Evolutionary conservation across 2,329 filamentous ascomycete genomes (phyloP), one percentile per base, ranked within the genome.

Genomic region (Botrytis fabae): DNA sequence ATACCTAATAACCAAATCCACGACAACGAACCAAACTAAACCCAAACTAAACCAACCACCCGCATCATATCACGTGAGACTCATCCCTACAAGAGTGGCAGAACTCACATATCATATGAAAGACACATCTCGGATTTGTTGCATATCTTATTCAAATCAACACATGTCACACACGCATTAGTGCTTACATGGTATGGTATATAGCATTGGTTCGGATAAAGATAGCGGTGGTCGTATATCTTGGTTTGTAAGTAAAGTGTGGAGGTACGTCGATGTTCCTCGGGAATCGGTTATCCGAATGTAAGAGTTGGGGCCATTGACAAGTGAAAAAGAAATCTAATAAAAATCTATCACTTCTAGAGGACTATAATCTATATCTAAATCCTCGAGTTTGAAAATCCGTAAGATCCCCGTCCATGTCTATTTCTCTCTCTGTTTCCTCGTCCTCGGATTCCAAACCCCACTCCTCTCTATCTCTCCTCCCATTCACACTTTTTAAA

Each of bases 401-500:
- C 4, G 68, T 70, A 5, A 61, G 18, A 48, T 70, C 40, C 1
- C 16, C 68, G 14, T 28, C 68, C n/a, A 38, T 40, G 9, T 40
- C 32, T 35, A 20, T 35, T 20, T 38, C 65, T n/a, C 28, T 35
- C 35, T 40, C 48, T 28, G n/a, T 7, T n/a, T 28, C 42, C 6
- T 42, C 16, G 7, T 20, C 28, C 18, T 3, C 35, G 4, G 25
- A 6, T 7, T 18, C 57, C 28, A 7, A 51, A 25, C 9, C n/a
- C 32, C 38, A 28, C 14, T 70, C 68, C 22, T n/a, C 40, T 42
- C 22, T 44, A 2, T 77, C 75, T 5, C 74, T 44, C 35, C 57
- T 70, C 40, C 70, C 75, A 59, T 80, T 80, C 38, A 75, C 73
- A n/a, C 70, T 71, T 1, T 48, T 70, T 25, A 80, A 57, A 66